Conservation (phyloP, 148 eudicot genomes). For the Cornus controversa region DNA sequence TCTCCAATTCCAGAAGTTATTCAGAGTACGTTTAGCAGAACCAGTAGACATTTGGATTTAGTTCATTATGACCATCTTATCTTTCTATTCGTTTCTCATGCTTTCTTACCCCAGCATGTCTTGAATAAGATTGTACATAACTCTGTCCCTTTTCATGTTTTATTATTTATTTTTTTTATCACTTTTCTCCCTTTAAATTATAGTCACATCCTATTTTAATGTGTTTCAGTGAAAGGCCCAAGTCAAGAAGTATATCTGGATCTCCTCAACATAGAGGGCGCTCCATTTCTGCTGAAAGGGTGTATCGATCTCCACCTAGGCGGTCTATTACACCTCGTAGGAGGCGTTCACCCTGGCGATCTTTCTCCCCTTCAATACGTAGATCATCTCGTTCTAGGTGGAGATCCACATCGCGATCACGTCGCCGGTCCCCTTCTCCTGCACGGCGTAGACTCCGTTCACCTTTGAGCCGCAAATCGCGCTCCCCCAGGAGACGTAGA, state of each 20-base stretch:
- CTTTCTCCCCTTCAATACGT: slow-evolving; percentile 36
- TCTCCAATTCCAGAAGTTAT: slow-evolving; percentile 64
- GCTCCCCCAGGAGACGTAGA: slow-evolving; percentile 38
- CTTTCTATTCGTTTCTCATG: background rate
- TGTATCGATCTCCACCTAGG: slow-evolving; percentile 37
- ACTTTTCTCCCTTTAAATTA: background rate
- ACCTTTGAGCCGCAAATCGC: slow-evolving; percentile 28
- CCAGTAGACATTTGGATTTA: background rate
- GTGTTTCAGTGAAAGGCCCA: slow-evolving; percentile 50
- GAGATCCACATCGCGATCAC: slow-evolving; percentile 33
- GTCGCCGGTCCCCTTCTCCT: slow-evolving; percentile 32
- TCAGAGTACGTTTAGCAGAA: slow-evolving; percentile 49
- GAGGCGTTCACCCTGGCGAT: slow-evolving; percentile 39
- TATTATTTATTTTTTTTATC: too few relatives aligned
- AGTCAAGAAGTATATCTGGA: slow-evolving; percentile 61
- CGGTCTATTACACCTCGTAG: slow-evolving; percentile 60
- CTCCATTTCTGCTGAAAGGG: slow-evolving; percentile 59
- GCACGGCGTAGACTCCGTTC: slow-evolving; percentile 32
- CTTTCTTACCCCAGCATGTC: background rate
- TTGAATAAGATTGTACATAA: background rate
- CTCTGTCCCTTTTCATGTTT: background rate
- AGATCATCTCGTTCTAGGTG: slow-evolving; percentile 22
- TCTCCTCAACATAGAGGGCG: slow-evolving; percentile 54
- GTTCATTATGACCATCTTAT: background rate
- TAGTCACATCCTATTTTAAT: background rate